Evolutionary conservation across 768 basidiomycete genomes (phyloP), one percentile per base, ranked within the genome.

Genomic region (Boletellus ananiceps): DNA sequence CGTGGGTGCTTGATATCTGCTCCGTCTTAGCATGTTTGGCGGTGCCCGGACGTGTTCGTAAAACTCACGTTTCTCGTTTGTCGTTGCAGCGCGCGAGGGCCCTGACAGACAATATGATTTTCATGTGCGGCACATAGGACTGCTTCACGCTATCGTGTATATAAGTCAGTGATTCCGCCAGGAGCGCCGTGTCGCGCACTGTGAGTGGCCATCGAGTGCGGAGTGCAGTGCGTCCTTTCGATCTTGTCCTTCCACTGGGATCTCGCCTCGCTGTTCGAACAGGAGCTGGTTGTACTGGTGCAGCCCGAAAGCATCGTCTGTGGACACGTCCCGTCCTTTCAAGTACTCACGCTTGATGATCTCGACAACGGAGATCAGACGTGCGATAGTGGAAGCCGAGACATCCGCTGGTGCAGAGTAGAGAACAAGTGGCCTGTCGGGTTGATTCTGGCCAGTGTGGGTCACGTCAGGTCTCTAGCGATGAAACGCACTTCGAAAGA

Each of bases 301-400:
- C 31, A 91, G 65, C 3, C 88, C 88, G 4, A 66, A 63, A 23
- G 71, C 61, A 38, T 71, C 70, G n/a, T 66, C 63, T 2, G 71
- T 73, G 12, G 68, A 75, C 16, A 64, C 55, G 36, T 75, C 75
- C 6, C 84, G 69, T 14, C 61, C 62, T 47, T 81, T 81, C 46
- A 88, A 52, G 60, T 82, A 91, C 61, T 91, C 86, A 23, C 91
- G 79, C 60, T 93, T 93, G 58, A 91, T 79, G 48, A 93, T 88
- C 66, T 94, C 91, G 1, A 82, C 83, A 4, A 90, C 85, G 0
- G 84, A 81, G 33, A 93, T 72, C 8, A 94, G 74, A 0, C 84
- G 79, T 0, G 88, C 81, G 32, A 71, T 67, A 0, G 78, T 74
- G 3, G 71, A 66, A 14, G 64, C 60, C 3, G 66, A 67, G 40